A percentile compares a stretch with the other conserved stretches of the same genome.
These are phyloP conservation scores for Musa troglodytarum DNA, from an alignment of 176 grass and related monocot species.

Conservation along the genomic window DNA sequence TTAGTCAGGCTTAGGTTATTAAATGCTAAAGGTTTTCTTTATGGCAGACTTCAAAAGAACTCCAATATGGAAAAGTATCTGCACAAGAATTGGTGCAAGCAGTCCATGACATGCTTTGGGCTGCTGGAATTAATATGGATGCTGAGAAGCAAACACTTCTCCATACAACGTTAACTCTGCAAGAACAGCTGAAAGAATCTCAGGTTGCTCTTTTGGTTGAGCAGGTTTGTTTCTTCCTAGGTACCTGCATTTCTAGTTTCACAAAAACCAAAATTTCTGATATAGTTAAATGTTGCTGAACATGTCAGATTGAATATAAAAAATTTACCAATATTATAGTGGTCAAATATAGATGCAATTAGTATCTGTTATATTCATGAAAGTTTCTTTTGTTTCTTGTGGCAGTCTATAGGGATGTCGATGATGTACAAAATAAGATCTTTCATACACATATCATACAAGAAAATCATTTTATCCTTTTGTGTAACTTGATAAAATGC, in stretches of 20 bases:
- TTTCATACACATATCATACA: too few species aligned
- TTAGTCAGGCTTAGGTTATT: background rate
- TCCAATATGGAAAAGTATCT: constrained; percentile 69
- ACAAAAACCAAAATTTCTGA: background rate
- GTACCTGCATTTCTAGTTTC: background rate
- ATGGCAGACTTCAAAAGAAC: constrained; percentile 37
- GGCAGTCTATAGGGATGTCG: too few species aligned
- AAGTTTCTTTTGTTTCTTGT: background rate
- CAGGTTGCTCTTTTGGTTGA: constrained; percentile 89
- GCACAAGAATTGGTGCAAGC: constrained; percentile 73
- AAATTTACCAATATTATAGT: too few species aligned
- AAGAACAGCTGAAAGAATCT: constrained; percentile 94
- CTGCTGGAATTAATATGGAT: constrained; percentile 81
- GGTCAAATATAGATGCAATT: too few species aligned
- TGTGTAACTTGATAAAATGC: too few species aligned
- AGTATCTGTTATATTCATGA: too few species aligned
- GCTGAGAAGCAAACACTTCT: constrained; percentile 78
- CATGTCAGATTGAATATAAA: background rate
- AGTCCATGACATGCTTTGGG: constrained; percentile 88
- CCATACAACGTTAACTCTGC: constrained; percentile 63
- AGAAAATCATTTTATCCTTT: too few species aligned
- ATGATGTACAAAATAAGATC: too few species aligned
- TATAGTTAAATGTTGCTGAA: background rate
- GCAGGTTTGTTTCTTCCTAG: constrained; percentile 47
- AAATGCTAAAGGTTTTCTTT: constrained; percentile 9